Evolutionary conservation across 805 yeast genomes (phyloP), one percentile per base, ranked within the genome.

Genomic region (Metschnikowia drakensbergensis): DNA sequence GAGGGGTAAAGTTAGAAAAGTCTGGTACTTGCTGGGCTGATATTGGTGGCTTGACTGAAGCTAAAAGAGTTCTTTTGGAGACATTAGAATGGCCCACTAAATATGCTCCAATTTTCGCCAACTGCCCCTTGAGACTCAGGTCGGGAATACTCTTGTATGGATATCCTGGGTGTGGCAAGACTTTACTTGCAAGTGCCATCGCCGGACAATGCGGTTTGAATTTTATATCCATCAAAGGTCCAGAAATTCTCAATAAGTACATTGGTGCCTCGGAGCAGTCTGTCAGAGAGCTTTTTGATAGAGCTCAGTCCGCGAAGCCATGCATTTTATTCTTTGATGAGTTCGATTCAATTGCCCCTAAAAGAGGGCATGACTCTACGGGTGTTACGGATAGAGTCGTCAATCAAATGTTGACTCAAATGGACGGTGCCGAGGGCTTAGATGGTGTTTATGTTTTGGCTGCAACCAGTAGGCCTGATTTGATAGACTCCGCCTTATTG

Each of bases 351-450:
- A 89, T 94, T 61, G 97, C 98, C 0, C 98, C 98, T 0, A 91
- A 91, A 64, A 84, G 98, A 76, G 98, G 98, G 2, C 97, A 91
- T 60, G 99, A 92, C 63, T 88, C 96, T 1, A 91, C 98, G 0
- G 98, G 98, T 48, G 98, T 94, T 3, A 94, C 98, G 3, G 99
- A 94, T 64, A 78, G 99, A 58, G 97, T 94, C 36, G 99, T 94
- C 26, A 94, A 94, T 67, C 99, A 94, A 63, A 80, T 94, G 81
- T 77, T 94, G 59, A 94, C 99, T 0, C 97, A 94, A 64, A 91
- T 94, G 96, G 99, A 94, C 66, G 99, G 99, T 70, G 98, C 98
- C 0, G 98, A 94, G 65, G 97, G 98, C 0, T 72, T 91, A 28
- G 97, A 91, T 59, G 97, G 98, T 3, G 98, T 94, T 2, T 92